Evolutionary conservation across 2,329 filamentous ascomycete genomes (phyloP).

Genomic region (Orbilia brochopaga): DNA sequence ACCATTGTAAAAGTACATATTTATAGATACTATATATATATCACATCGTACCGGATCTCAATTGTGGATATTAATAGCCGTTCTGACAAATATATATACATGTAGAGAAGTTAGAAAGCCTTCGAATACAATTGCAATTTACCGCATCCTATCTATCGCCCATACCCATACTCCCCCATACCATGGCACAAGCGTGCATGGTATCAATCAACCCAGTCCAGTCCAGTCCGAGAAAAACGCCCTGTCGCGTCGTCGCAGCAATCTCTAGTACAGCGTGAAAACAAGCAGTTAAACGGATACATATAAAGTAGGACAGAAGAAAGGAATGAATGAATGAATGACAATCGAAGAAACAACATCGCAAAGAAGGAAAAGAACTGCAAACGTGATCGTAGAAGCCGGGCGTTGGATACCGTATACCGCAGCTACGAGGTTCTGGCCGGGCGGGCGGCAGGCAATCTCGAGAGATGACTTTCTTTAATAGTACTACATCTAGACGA

Average conservation of each 20-base stretch:
- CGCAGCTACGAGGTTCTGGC: no score
- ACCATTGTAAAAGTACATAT: no score
- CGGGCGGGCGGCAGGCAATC: neutral
- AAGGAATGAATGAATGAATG: no score
- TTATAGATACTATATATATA: no score
- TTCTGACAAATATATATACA: no score
- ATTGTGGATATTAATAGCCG: no score
- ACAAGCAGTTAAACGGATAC: neutral
- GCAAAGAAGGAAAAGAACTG: no score
- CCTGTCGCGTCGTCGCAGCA: no score
- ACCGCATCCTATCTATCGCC: neutral
- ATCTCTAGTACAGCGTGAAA: neutral
- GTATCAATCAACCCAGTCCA: neutral
- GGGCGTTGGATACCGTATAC: no score
- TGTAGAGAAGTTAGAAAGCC: neutral
- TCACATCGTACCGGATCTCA: no score
- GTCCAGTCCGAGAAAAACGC: neutral
- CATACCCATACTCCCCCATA: neutral
- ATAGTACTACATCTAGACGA: constrained; percentile 5
- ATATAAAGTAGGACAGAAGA: neutral
- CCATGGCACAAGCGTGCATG: neutral
- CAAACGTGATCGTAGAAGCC: no score
- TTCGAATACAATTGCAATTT: neutral
- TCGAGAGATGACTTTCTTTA: neutral
- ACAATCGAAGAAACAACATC: no score